Conservation (phyloP, 1,139 yeast genomes). For the Williopsis jadinii region DNA sequence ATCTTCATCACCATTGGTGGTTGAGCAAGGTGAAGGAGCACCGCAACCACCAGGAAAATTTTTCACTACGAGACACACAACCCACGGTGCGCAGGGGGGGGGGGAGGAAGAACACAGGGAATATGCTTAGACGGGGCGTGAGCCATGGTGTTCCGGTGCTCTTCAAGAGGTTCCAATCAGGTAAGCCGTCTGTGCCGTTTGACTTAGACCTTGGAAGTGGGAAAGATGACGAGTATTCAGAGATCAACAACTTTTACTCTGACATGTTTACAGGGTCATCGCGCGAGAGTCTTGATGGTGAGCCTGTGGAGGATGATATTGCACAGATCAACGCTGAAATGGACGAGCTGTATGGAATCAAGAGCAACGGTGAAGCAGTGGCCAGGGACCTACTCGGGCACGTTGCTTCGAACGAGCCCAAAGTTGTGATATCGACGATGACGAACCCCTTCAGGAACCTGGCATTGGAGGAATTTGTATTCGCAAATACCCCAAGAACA, state of each 20-base stretch:
- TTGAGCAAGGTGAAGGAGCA: too few relatives aligned
- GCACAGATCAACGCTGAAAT: slow-evolving; percentile 21
- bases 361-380: slow-evolving; percentile 1
- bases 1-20: too few relatives aligned
- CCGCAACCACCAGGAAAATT: too few relatives aligned
- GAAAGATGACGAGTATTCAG: slow-evolving; percentile 13
- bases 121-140: too few relatives aligned
- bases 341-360: slow-evolving; percentile 19
- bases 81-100: too few relatives aligned
- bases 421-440: slow-evolving; percentile 29
- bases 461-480: slow-evolving; percentile 77
- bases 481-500: slow-evolving; percentile 48
- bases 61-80: too few relatives aligned
- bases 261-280: slow-evolving; percentile 15
- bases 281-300: neutral
- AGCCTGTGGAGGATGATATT: slow-evolving; percentile 9
- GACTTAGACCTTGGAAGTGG: neutral
- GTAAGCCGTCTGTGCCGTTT: too few relatives aligned
- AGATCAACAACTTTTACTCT: slow-evolving; percentile 18
- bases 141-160: too few relatives aligned
- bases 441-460: slow-evolving; percentile 70
- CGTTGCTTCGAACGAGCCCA: slow-evolving; percentile 7
- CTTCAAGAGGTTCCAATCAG: too few relatives aligned
- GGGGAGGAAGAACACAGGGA: too few relatives aligned
- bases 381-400: slow-evolving; percentile 1